Conservation (phyloP, 371 early-diverging fungal genomes). For the Mortierella sp. region DNA sequence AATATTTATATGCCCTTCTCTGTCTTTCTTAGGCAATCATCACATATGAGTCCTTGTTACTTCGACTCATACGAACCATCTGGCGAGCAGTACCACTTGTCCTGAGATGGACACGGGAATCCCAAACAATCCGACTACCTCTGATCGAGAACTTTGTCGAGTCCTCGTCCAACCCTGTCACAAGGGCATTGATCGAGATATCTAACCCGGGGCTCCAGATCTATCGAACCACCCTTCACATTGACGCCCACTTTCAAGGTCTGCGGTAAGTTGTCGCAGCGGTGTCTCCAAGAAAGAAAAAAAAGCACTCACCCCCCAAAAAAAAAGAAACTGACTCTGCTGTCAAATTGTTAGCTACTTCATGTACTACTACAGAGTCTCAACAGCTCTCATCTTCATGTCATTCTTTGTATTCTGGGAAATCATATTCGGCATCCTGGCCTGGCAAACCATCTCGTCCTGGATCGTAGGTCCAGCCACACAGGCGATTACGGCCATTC, state of each 20-base stretch:
- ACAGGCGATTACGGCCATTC: not conserved
- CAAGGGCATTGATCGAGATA: conserved; percentile 73
- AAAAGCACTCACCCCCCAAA: no score
- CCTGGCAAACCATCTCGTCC: conserved; percentile 71
- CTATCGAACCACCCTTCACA: conserved; percentile 72
- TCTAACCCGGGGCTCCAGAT: conserved; percentile 76
- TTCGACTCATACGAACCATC: conserved; percentile 69
- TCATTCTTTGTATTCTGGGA: conserved; percentile 79
- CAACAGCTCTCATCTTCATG: conserved; percentile 76
- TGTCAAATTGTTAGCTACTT: conserved; percentile 62
- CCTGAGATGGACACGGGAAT: conserved; percentile 72
- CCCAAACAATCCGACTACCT: conserved; percentile 68
- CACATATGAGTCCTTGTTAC: conserved; percentile 75
- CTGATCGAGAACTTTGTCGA: conserved; percentile 79
- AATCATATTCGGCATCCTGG: conserved; percentile 67
- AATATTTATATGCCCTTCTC: not conserved
- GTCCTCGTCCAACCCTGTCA: conserved; percentile 68
- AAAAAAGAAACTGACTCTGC: not conserved
- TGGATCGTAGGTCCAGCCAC: conserved; percentile 12
- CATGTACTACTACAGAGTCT: conserved; percentile 85
- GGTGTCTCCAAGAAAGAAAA: no score
- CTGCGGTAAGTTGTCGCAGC: conserved; percentile 66
- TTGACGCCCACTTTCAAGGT: conserved; percentile 89
- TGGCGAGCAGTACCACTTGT: conserved; percentile 74
- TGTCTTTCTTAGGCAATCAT: conserved; percentile 67